A percentile compares a stretch with the other conserved stretches of the same genome.
Evolutionary conservation across 176 grass and related monocot genomes (phyloP).

Genomic region (Eleusine coracana): DNA sequence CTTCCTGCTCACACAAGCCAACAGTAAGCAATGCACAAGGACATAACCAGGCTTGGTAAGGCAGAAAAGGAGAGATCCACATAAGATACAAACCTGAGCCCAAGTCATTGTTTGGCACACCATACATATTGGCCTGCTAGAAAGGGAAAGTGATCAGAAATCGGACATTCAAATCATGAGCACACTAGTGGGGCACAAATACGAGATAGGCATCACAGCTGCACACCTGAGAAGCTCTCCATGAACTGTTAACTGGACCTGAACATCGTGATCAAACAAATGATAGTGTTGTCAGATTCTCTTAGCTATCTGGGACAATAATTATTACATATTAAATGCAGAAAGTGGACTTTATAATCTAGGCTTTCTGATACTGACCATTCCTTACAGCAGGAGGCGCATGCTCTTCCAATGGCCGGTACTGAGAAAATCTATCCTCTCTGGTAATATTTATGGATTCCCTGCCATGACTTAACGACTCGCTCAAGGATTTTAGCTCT

Average conservation of each 20-base stretch:
- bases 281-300: constrained; percentile 24
- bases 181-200: constrained; percentile 3
- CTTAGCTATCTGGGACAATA: background rate
- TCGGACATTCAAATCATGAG: background rate
- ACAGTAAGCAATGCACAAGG: background rate
- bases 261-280: constrained; percentile 44
- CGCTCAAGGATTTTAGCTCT: constrained; percentile 72
- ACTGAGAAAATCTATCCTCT: constrained; percentile 62
- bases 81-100: constrained; percentile 39
- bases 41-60: background rate
- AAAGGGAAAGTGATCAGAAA: constrained; percentile 24
- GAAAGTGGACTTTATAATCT: background rate
- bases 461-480: constrained; percentile 65
- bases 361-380: constrained; percentile 57
- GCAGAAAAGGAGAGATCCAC: background rate
- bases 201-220: constrained; percentile 5
- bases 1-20: constrained; percentile 47
- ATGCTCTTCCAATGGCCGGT: constrained; percentile 59
- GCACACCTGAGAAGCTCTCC: constrained; percentile 77
- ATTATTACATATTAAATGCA: constrained; percentile 12
- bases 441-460: constrained; percentile 61
- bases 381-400: constrained; percentile 58
- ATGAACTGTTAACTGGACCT: constrained; percentile 66
- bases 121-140: constrained; percentile 58
- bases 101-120: constrained; percentile 49